These are phyloP conservation scores for Monosporascus sp. DNA, from an alignment of 2,329 filamentous ascomycete genomes.

Conservation along the genomic window DNA sequence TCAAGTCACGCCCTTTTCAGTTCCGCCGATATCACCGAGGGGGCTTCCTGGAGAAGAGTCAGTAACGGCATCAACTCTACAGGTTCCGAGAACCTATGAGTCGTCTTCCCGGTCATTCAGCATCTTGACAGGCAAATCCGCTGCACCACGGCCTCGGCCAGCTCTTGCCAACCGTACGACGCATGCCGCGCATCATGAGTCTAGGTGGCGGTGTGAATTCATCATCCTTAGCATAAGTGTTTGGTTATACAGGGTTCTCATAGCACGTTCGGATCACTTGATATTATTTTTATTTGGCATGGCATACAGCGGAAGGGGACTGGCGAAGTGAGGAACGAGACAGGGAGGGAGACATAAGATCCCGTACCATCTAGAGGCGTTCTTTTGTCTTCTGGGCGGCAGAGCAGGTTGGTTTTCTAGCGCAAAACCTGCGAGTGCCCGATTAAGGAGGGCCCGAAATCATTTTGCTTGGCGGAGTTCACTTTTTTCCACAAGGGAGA, in stretches of 20 bases:
- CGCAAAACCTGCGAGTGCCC: not conserved
- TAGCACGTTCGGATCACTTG: not conserved
- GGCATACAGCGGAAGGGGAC: not conserved
- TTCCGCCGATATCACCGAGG: not conserved
- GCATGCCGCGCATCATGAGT: no score
- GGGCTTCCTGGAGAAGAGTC: not conserved
- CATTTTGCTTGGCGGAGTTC: not conserved
- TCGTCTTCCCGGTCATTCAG: no score
- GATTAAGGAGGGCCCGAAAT: not conserved
- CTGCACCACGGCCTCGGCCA: no score
- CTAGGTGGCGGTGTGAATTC: no score
- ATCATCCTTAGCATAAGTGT: not conserved
- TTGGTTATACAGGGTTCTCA: not conserved
- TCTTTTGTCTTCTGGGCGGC: not conserved
- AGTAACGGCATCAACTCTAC: no score
- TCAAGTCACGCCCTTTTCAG: not conserved
- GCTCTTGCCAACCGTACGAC: no score
- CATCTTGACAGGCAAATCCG: no score
- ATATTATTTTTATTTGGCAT: not conserved
- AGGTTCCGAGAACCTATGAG: no score
- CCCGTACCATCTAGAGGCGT: not conserved
- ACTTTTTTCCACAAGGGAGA: constrained; percentile 2
- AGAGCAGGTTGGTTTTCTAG: not conserved
- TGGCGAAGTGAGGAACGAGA: not conserved
- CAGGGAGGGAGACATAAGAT: not conserved